Base-by-base conservation (phyloP, 768 basidiomycete species). In the Termitomyces eurrhizus region DNA sequence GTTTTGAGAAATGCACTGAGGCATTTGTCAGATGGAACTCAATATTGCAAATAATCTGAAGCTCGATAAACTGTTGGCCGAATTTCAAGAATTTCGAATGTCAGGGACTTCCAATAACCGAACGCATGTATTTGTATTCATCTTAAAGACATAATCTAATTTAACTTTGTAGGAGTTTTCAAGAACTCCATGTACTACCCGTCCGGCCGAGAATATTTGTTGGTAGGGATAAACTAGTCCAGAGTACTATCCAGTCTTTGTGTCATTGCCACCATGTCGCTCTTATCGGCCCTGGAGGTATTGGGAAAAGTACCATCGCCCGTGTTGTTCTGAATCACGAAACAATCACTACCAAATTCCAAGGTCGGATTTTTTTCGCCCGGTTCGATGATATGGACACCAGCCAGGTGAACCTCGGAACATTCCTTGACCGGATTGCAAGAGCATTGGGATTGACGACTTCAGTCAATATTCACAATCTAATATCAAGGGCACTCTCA, bases 31-130 rank as follows among this genome's bases (percentile, higher is more conserved):
- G 52, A 56, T 52, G 3, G 64, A 65, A 41, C 37, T 60, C 14
- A 62, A 58, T 33, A 59, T 65, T 21, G 21, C 21, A 21, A 21
- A 21, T 21, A 21, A 21, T 21, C 21, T 21, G 21, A 21, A 21
- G 21, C 1, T 33, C 59, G 0, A 35, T 39, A 11, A 65, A 62
- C 35, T 65, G 4, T 29, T 60, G 24, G 21, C 45, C 24, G 45
- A 21, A 7, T 24, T 32, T 3, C 44, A 45, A 12, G 21, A 45
- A n/a, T 60, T 58, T 8, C 50, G 55, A 41, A 56, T 52, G n/a
- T 56, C 7, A 18, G 24, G 32, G 0, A 48, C 5, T 32, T 36
- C 55, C 8, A 45, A 29, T 18, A 1, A 12, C 12, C 33, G 53
- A 14, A 24, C n/a, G 51, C 6, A 52, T 52, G 51, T 36, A 24